Conservation (phyloP, 2,329 filamentous ascomycete species). For the Pyrenophora teres region DNA sequence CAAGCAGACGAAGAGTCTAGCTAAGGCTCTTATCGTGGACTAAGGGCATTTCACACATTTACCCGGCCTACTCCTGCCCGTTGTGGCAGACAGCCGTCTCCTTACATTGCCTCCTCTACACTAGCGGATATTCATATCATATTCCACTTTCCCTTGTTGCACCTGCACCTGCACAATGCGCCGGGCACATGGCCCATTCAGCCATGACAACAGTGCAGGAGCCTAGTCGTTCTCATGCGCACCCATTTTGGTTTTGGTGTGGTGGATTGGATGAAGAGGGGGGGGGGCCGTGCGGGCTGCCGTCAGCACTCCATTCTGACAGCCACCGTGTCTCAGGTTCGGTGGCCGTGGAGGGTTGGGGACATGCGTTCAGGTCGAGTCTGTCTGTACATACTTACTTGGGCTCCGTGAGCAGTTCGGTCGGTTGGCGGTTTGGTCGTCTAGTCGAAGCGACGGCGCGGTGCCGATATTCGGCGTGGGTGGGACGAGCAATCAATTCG, state of each 20-base stretch:
- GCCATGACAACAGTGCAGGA: slow-evolving; percentile 12
- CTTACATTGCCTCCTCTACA: slow-evolving; percentile 16
- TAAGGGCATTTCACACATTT: slow-evolving; percentile 30
- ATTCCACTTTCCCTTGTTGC: neutral
- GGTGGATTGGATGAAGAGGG: no score
- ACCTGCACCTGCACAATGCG: slow-evolving; percentile 7
- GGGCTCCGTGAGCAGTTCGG: neutral
- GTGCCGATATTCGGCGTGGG: slow-evolving; percentile 16
- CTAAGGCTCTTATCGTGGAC: slow-evolving; percentile 14
- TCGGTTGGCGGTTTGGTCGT: neutral
- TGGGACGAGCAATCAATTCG: neutral
- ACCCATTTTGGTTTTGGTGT: slow-evolving; percentile 7
- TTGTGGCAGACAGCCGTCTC: slow-evolving; percentile 12
- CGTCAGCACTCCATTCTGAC: slow-evolving; percentile 21
- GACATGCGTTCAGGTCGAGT: no score
- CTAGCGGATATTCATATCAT: slow-evolving; percentile 7
- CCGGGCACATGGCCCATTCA: slow-evolving; percentile 7
- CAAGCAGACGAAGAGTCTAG: slow-evolving; percentile 5
- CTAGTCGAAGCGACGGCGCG: neutral
- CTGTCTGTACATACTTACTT: no score
- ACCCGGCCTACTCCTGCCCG: slow-evolving; percentile 21
- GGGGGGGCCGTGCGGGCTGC: slow-evolving; percentile 15
- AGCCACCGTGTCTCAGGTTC: slow-evolving; percentile 17
- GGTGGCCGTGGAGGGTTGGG: neutral
- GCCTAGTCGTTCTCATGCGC: slow-evolving; percentile 4